Percentiles rank a stretch among this genome's conserved stretches.
These are phyloP conservation scores for Vaccinium darrowii DNA, from an alignment of 148 eudicot genomes.

Conservation along the genomic window DNA sequence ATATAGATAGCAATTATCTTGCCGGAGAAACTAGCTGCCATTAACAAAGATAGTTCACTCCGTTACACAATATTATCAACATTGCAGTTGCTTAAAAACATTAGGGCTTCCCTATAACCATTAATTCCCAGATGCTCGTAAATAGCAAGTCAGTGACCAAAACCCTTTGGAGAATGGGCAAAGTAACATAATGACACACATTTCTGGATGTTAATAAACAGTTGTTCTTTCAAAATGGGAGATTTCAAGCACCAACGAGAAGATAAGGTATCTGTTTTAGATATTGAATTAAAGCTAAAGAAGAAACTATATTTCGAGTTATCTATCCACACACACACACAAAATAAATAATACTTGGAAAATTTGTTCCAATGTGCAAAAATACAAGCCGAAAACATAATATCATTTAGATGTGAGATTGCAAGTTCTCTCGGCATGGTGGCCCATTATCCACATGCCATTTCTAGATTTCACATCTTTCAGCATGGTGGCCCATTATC, in stretches of 20 bases:
- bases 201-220: not conserved
- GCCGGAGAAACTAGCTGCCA: constrained; percentile 13
- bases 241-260: not conserved
- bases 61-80: not conserved
- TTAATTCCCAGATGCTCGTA: not conserved
- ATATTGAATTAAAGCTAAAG: not conserved
- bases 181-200: too few species aligned
- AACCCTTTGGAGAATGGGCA: not conserved
- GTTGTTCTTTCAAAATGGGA: not conserved
- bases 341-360: not conserved
- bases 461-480: too few species aligned
- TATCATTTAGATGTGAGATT: too few species aligned
- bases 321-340: not conserved
- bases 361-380: too few species aligned
- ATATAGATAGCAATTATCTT: constrained; percentile 18
- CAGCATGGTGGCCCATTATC: too few species aligned
- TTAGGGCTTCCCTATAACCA: not conserved
- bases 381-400: too few species aligned
- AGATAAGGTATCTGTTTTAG: not conserved
- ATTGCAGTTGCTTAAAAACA: not conserved
- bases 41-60: not conserved
- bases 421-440: too few species aligned
- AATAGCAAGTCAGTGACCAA: not conserved
- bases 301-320: not conserved
- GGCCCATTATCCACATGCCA: too few species aligned